These are phyloP conservation scores for Neocatenulostroma microsporum DNA, from an alignment of 2,329 filamentous ascomycete genomes.

Conservation along the genomic window DNA sequence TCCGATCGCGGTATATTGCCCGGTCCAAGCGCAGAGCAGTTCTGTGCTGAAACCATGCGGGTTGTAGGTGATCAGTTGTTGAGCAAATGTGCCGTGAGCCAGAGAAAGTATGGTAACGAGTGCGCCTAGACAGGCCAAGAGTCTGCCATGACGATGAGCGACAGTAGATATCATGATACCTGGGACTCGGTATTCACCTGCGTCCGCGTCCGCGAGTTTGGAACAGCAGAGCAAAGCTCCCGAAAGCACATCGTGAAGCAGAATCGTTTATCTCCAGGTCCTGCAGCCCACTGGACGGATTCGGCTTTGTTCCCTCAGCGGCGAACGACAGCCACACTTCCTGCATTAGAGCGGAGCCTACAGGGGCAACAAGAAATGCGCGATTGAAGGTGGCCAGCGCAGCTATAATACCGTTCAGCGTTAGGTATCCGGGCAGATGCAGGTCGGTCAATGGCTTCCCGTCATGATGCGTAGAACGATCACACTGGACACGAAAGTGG, in stretches of 20 bases:
- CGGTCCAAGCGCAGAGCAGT: too few relatives aligned
- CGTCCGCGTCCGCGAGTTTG: too few relatives aligned
- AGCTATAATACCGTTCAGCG: slow-evolving; percentile 2
- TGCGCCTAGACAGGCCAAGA: too few relatives aligned
- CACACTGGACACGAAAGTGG: neutral
- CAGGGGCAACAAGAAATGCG: slow-evolving; percentile 3
- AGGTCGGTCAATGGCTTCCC: neutral
- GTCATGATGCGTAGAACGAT: neutral
- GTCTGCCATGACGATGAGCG: too few relatives aligned
- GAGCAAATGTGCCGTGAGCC: neutral
- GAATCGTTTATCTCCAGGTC: neutral
- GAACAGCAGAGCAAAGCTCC: too few relatives aligned
- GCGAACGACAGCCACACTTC: slow-evolving; percentile 4
- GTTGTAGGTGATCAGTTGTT: slow-evolving; percentile 2
- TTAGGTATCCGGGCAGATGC: neutral
- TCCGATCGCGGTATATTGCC: too few relatives aligned
- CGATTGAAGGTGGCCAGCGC: slow-evolving; percentile 4
- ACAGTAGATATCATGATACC: too few relatives aligned
- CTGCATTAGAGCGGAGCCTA: slow-evolving; percentile 4
- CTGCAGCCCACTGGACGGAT: neutral
- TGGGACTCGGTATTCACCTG: too few relatives aligned
- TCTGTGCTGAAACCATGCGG: too few relatives aligned
- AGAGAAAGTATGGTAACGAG: neutral
- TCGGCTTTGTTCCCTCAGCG: neutral
- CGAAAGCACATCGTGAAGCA: neutral